Evolutionary conservation across 2,329 filamentous ascomycete genomes (phyloP).

Genomic region (Metarhizium anisopliae): DNA sequence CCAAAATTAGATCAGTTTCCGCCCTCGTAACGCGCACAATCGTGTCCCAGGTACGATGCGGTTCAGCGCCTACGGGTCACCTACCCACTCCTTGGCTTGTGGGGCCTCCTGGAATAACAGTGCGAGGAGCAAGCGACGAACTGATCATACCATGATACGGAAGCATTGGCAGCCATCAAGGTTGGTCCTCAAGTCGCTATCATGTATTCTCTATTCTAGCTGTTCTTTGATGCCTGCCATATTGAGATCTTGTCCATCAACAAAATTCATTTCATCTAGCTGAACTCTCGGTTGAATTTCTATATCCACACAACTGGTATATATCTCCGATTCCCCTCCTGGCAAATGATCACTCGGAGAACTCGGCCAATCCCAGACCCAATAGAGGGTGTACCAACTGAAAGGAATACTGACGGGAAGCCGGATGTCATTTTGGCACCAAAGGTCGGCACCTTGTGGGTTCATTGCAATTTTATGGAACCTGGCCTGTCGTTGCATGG

Average conservation of each 20-base stretch:
- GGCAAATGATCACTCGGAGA: neutral
- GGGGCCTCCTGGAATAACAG: too few relatives aligned
- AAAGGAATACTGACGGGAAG: neutral
- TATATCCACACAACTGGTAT: neutral
- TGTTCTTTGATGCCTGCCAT: neutral
- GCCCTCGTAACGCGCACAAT: too few relatives aligned
- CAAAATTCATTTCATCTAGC: neutral
- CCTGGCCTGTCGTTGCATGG: neutral
- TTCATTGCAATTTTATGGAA: neutral
- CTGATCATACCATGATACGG: too few relatives aligned
- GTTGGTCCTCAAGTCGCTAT: too few relatives aligned
- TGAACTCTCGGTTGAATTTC: neutral
- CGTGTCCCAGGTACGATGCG: too few relatives aligned
- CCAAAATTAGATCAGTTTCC: neutral
- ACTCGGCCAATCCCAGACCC: constrained; percentile 1
- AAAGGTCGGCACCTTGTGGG: neutral
- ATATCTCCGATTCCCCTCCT: neutral
- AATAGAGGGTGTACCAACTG: neutral
- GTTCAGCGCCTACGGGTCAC: too few relatives aligned
- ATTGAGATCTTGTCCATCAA: neutral
- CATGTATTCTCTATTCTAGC: neutral
- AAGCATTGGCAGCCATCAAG: too few relatives aligned
- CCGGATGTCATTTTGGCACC: neutral
- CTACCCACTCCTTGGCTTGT: too few relatives aligned
- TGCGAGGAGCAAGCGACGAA: too few relatives aligned